A percentile compares a stretch with the other conserved stretches of the same genome.
phyloP scores from a whole-genome alignment of 306 rosid species.

The Corylus avellana region DNA sequence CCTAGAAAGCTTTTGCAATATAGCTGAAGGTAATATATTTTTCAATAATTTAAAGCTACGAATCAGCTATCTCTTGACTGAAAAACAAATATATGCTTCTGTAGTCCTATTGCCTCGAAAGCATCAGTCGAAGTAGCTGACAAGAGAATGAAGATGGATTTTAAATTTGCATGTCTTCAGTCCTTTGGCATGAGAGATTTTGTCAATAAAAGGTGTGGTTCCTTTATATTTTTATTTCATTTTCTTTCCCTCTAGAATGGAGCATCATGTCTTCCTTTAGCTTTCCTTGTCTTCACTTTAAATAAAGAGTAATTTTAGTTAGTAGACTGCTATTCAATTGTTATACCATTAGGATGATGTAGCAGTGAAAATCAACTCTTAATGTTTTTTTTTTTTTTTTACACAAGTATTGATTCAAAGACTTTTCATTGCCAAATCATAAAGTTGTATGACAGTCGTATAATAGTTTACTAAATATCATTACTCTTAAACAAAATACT shows the following conservation, averaged over 20 bases:
- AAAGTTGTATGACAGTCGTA: no score
- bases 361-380: no score
- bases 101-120: constrained; percentile 65
- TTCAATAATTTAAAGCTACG: not conserved
- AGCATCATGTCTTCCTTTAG: constrained; percentile 4
- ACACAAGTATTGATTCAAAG: no score
- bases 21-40: constrained; percentile 63
- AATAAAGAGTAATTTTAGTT: not conserved
- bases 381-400: no score
- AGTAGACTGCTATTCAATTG: no score
- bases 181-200: constrained; percentile 19
- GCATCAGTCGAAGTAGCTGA: constrained; percentile 34
- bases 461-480: no score
- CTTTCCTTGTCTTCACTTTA: not conserved
- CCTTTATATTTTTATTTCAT: constrained; percentile 2
- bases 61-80: constrained; percentile 19
- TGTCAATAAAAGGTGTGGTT: constrained; percentile 37
- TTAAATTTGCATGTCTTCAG: constrained; percentile 29
- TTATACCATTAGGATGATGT: no score
- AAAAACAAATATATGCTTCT: constrained; percentile 26
- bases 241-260: constrained; percentile 3
- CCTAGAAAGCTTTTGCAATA: constrained; percentile 55
- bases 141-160: constrained; percentile 18
- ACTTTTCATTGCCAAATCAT: no score
- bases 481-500: not conserved